phyloP scores from a whole-genome alignment of 2,329 filamentous ascomycete genomes.

The Paraphaeosphaeria sporulosa region DNA sequence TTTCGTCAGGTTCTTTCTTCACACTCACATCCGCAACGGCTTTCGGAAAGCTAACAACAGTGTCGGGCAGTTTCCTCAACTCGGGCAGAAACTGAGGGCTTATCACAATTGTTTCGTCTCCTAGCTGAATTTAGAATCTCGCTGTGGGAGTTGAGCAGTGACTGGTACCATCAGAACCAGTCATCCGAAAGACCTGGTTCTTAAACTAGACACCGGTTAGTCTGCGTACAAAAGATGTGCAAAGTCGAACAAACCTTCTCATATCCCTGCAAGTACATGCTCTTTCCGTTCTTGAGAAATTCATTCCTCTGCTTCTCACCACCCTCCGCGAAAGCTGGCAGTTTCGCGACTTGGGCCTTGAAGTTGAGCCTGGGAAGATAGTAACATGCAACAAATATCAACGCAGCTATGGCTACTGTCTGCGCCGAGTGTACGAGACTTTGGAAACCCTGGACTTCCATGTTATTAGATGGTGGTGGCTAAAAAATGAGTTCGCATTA shows the following conservation, averaged over 20 bases:
- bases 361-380: constrained; percentile 32
- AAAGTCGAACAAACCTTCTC: constrained; percentile 25
- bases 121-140: constrained; percentile 18
- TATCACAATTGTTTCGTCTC: constrained; percentile 36
- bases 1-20: neutral
- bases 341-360: constrained; percentile 31
- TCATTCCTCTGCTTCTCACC: constrained; percentile 32
- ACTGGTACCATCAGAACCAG: constrained; percentile 26
- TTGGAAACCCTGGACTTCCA: constrained; percentile 10
- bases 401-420: constrained; percentile 21
- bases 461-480: neutral
- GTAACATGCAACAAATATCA: constrained; percentile 33
- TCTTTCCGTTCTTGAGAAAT: constrained; percentile 32
- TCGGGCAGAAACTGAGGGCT: constrained; percentile 40
- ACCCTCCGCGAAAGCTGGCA: constrained; percentile 28
- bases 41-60: constrained; percentile 41
- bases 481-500: neutral
- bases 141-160: constrained; percentile 8
- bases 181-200: constrained; percentile 33
- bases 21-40: constrained; percentile 33
- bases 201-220: constrained; percentile 37
- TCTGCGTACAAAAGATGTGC: neutral
- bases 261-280: constrained; percentile 40
- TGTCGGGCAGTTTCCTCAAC: constrained; percentile 41
- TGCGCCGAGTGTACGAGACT: constrained; percentile 5